phyloP scores from a whole-genome alignment of 371 early-diverging fungal species.

The Circinella umbellata region DNA sequence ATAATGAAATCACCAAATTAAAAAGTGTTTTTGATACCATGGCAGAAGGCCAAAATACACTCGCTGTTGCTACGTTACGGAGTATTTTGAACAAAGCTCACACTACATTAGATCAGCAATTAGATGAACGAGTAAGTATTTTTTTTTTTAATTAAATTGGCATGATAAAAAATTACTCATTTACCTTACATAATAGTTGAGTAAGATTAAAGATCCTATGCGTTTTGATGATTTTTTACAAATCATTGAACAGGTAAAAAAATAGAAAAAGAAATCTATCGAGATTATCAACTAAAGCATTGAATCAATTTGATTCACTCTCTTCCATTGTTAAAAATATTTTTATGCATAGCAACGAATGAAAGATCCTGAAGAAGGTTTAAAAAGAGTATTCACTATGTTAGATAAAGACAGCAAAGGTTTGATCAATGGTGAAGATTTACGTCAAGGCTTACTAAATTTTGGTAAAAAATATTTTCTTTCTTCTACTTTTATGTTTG shows the following conservation, averaged over 20 bases:
- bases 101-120: not conserved
- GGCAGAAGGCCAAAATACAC: conserved; percentile 5
- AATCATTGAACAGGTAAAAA: conserved; percentile 20
- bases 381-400: conserved; percentile 32
- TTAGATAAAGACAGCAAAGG: conserved; percentile 45
- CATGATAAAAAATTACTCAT: no score
- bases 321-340: no score
- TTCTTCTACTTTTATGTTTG: not conserved
- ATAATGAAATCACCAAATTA: conserved; percentile 4
- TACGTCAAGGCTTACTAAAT: conserved; percentile 31
- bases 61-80: not conserved
- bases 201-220: conserved; percentile 13
- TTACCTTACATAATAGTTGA: not conserved
- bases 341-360: conserved; percentile 32
- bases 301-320: no score
- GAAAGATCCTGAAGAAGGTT: conserved; percentile 38
- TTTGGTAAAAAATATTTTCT: conserved; percentile 30
- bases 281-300: no score
- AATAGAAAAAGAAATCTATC: no score
- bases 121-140: not conserved
- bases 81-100: not conserved
- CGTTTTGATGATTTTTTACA: conserved; percentile 24
- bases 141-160: no score
- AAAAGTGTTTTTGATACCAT: conserved; percentile 1
- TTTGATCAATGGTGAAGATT: conserved; percentile 36